These are phyloP conservation scores for Mimosa pudica DNA, from an alignment of 306 rosid genomes.

Conservation along the genomic window DNA sequence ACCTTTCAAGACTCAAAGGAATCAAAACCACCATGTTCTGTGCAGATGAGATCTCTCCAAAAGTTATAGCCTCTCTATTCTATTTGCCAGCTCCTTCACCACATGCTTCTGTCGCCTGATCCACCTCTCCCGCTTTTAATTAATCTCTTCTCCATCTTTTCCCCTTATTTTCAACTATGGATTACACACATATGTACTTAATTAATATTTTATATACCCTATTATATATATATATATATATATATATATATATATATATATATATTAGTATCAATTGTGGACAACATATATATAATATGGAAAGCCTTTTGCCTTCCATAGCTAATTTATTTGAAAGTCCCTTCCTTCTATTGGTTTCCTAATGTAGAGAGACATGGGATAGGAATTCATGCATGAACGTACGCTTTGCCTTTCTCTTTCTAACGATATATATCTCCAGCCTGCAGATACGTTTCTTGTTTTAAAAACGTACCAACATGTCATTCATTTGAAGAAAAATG, in stretches of 20 bases:
- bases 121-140: slow-evolving; percentile 63
- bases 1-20: slow-evolving; percentile 43
- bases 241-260: too few relatives aligned
- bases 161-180: slow-evolving; percentile 27
- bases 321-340: neutral
- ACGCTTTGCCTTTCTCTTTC: slow-evolving; percentile 33
- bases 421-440: slow-evolving; percentile 28
- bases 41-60: slow-evolving; percentile 41
- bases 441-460: slow-evolving; percentile 39
- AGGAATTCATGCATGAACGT: slow-evolving; percentile 50
- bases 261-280: too few relatives aligned
- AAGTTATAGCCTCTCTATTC: slow-evolving; percentile 35
- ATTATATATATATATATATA: too few relatives aligned
- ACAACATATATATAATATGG: too few relatives aligned
- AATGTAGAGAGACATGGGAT: neutral
- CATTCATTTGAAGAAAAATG: neutral
- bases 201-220: too few relatives aligned
- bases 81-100: slow-evolving; percentile 60
- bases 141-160: slow-evolving; percentile 20
- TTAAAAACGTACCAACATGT: neutral
- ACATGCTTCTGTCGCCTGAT: slow-evolving; percentile 78
- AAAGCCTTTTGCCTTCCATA: neutral
- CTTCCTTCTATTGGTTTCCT: slow-evolving; percentile 18
- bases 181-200: too few relatives aligned
- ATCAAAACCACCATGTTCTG: slow-evolving; percentile 54